Evolutionary conservation across 2,329 filamentous ascomycete genomes (phyloP).

Genomic region (Apiospora koreana): DNA sequence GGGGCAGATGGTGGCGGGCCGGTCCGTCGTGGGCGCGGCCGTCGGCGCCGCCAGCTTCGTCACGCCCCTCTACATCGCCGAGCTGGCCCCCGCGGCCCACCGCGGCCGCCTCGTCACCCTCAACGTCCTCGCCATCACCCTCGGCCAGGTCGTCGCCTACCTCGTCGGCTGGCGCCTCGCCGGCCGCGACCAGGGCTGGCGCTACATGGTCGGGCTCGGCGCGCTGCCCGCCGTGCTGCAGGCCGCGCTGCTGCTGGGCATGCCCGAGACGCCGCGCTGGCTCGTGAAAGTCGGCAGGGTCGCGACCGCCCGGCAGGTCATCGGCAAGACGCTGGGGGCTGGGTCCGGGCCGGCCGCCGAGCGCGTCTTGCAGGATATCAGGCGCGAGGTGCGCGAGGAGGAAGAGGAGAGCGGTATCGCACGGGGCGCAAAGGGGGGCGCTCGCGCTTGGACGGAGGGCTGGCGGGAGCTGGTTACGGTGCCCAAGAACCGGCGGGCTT

Average conservation of each 20-base stretch:
- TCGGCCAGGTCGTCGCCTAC: slow-evolving; percentile 89
- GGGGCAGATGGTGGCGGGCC: slow-evolving; percentile 64
- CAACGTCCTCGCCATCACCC: slow-evolving; percentile 79
- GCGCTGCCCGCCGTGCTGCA: slow-evolving; percentile 76
- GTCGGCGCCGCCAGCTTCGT: slow-evolving; percentile 80
- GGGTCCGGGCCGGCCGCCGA: slow-evolving; percentile 52
- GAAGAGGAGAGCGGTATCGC: slow-evolving; percentile 48
- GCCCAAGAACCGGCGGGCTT: slow-evolving; percentile 69
- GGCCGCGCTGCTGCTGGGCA: slow-evolving; percentile 63
- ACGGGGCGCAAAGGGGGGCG: slow-evolving; percentile 32
- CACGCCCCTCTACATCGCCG: slow-evolving; percentile 84
- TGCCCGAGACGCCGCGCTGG: slow-evolving; percentile 91
- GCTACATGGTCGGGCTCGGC: slow-evolving; percentile 89
- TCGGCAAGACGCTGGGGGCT: slow-evolving; percentile 56
- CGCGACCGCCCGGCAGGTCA: slow-evolving; percentile 62
- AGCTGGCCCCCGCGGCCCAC: slow-evolving; percentile 75
- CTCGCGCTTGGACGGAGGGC: slow-evolving; percentile 40
- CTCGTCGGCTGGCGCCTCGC: slow-evolving; percentile 77
- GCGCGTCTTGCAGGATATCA: slow-evolving; percentile 67
- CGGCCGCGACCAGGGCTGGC: slow-evolving; percentile 69
- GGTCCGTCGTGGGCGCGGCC: slow-evolving; percentile 69
- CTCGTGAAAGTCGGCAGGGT: slow-evolving; percentile 69
- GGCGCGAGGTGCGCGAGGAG: slow-evolving; percentile 74
- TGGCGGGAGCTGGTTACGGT: slow-evolving; percentile 58
- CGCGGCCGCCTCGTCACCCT: slow-evolving; percentile 81